These are phyloP conservation scores for Botrytis deweyae DNA, from an alignment of 2,329 filamentous ascomycete genomes.

Conservation along the genomic window DNA sequence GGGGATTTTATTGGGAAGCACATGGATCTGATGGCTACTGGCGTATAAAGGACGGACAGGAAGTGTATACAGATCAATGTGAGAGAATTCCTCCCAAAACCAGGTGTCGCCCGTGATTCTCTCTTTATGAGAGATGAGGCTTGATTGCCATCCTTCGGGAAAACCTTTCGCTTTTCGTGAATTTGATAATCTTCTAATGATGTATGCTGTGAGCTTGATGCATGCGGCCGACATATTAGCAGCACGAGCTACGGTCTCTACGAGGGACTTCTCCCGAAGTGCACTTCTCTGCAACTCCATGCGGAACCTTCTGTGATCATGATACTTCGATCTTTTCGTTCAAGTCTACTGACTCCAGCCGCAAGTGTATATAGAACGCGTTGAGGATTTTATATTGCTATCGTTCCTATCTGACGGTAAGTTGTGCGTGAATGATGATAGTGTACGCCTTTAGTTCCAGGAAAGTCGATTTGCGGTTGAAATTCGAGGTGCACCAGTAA, in stretches of 20 bases:
- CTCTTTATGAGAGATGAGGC: constrained; percentile 65
- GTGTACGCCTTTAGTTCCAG: neutral
- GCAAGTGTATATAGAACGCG: neutral
- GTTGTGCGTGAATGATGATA: neutral
- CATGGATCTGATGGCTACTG: constrained; percentile 36
- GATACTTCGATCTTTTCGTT: neutral
- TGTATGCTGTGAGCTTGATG: neutral
- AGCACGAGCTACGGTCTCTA: neutral
- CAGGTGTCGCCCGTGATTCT: constrained; percentile 88
- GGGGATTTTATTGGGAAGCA: constrained; percentile 29
- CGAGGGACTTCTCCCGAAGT: neutral
- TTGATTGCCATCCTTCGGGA: constrained; percentile 74
- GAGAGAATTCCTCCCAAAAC: constrained; percentile 55
- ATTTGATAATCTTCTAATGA: constrained; percentile 24
- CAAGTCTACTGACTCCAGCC: neutral
- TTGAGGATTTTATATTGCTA: neutral
- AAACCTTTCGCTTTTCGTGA: constrained; percentile 8
- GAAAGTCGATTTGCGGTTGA: neutral
- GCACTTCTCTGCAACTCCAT: neutral
- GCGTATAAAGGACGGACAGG: constrained; percentile 38
- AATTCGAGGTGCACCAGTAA: neutral
- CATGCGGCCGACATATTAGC: neutral
- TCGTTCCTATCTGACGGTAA: neutral
- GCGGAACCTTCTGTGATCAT: neutral
- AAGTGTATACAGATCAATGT: constrained; percentile 54